A percentile compares a stretch with the other conserved stretches of the same genome.
phyloP scores from a whole-genome alignment of 441 rosid species.

The Bocquillonia castaneifolia region DNA sequence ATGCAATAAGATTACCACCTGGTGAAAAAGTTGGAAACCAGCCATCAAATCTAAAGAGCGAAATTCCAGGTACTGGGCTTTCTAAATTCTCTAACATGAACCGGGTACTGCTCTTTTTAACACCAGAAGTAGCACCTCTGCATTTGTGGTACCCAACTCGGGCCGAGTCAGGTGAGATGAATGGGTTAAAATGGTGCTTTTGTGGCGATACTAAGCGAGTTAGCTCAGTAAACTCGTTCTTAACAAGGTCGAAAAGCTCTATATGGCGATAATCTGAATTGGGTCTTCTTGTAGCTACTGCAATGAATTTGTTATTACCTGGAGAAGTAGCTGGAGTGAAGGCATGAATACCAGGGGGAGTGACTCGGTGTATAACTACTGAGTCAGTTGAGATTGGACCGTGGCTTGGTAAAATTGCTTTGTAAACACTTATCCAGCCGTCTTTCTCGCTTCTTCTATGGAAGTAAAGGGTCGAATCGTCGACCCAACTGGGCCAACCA shows the following conservation, averaged over 20 bases:
- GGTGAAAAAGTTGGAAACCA: constrained; percentile 84
- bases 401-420: constrained; percentile 38
- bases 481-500: constrained; percentile 93
- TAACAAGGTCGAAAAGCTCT: constrained; percentile 57
- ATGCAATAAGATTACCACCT: constrained; percentile 62
- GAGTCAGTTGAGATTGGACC: constrained; percentile 35
- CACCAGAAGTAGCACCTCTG: constrained; percentile 43
- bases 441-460: constrained; percentile 62
- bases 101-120: constrained; percentile 30
- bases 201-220: constrained; percentile 60
- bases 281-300: constrained; percentile 69
- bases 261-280: constrained; percentile 56
- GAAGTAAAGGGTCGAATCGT: constrained; percentile 62
- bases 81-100: constrained; percentile 56
- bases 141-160: constrained; percentile 77
- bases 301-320: constrained; percentile 61
- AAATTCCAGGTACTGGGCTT: constrained; percentile 43
- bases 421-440: constrained; percentile 74
- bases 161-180: constrained; percentile 62
- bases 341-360: constrained; percentile 80
- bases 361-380: constrained; percentile 52
- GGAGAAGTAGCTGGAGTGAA: constrained; percentile 90
- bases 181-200: constrained; percentile 75
- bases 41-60: constrained; percentile 71
- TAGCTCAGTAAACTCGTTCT: constrained; percentile 50